phyloP scores from a whole-genome alignment of 306 rosid genomes.

The cucumber (Cucumis sativus) region Cucumber_9930_V3 NC_026655.2:10683501-10684000 shows the following conservation, averaged over 20 bases:
- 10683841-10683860: background rate
- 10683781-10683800: background rate
- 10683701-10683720: background rate
- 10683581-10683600: background rate
- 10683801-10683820: background rate
- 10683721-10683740: background rate
- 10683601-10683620: background rate
- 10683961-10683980: background rate
- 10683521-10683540: background rate
- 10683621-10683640: background rate
- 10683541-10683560: background rate
- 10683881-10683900: too few species aligned
- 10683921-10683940: background rate
- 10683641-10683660: background rate
- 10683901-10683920: too few species aligned
- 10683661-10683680: background rate
- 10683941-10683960: background rate
- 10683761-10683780: background rate
- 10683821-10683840: background rate
- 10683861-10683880: background rate
- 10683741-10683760: background rate
- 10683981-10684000: background rate
- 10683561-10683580: background rate
- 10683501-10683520: background rate
- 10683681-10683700: background rate